phyloP scores from a whole-genome alignment of 2,329 filamentous ascomycete genomes.

The Sarocladiaceae sp. region DNA sequence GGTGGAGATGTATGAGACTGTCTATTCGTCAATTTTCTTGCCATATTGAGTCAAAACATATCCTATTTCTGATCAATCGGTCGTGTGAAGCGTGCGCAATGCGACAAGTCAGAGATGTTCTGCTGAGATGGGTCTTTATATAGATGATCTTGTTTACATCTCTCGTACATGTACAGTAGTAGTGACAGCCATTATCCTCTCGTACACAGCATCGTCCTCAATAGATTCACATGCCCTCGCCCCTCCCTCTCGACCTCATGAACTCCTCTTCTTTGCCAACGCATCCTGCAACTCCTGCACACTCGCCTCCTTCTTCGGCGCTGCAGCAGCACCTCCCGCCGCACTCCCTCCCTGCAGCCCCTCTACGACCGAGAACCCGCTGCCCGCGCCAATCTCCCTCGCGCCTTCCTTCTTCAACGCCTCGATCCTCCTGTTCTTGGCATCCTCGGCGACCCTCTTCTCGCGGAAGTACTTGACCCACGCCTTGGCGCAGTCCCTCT shows the following conservation, averaged over 20 bases:
- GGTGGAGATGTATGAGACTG: too few relatives aligned
- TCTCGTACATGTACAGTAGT: conserved; percentile 6
- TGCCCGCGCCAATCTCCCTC: conserved; percentile 44
- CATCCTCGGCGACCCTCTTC: conserved; percentile 84
- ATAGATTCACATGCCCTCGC: background rate
- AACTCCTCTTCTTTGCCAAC: conserved; percentile 28
- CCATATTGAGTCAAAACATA: too few relatives aligned
- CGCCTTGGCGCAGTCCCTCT: conserved; percentile 77
- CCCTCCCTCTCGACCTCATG: conserved; percentile 13
- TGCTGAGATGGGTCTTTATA: background rate
- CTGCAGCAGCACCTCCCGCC: background rate
- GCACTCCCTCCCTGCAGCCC: conserved; percentile 11
- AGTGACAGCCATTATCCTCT: background rate
- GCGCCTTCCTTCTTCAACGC: conserved; percentile 70
- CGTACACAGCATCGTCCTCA: background rate
- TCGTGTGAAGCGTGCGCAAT: too few relatives aligned
- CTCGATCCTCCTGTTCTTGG: conserved; percentile 73
- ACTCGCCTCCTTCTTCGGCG: conserved; percentile 15
- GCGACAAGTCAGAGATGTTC: too few relatives aligned
- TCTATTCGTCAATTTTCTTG: too few relatives aligned
- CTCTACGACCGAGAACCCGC: conserved; percentile 29
- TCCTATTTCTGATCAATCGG: too few relatives aligned
- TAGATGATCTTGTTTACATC: background rate
- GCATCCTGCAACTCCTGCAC: conserved; percentile 33
- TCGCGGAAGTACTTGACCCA: conserved; percentile 99